Conservation (phyloP, 352 stramenopile species). For the Phytophthora cryptogea region DNA sequence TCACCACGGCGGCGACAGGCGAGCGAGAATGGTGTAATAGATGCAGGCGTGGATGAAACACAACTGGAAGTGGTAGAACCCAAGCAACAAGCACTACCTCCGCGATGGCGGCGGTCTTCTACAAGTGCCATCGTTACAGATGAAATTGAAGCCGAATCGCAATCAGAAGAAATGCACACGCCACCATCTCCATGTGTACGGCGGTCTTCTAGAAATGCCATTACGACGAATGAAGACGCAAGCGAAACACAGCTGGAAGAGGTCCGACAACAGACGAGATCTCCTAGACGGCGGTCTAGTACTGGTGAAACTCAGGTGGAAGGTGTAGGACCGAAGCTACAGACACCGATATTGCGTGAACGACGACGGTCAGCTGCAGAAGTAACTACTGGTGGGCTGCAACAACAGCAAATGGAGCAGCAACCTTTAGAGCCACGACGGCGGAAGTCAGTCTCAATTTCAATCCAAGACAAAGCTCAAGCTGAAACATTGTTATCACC, state of each 20-base stretch:
- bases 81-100: not conserved
- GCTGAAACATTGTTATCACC: not conserved
- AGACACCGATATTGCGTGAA: not conserved
- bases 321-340: not conserved
- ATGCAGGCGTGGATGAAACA: not conserved
- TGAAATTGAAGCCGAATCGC: not conserved
- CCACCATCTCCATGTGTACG: not conserved
- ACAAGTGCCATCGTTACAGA: not conserved
- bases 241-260: not conserved
- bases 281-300: not conserved
- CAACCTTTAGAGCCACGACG: not conserved
- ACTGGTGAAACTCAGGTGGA: not conserved
- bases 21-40: not conserved
- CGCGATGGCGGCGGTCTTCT: constrained; percentile 5
- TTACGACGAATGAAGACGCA: not conserved
- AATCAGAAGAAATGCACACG: not conserved
- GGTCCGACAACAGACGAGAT: not conserved
- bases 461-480: not conserved
- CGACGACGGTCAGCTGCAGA: not conserved
- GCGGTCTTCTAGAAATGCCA: not conserved
- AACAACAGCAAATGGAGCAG: not conserved
- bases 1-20: not conserved
- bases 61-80: not conserved
- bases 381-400: not conserved
- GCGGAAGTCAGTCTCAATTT: not conserved